Evolutionary conservation across 495 filamentous ascomycete genomes (phyloP).

Genomic region (Penicillium pancosmium): DNA sequence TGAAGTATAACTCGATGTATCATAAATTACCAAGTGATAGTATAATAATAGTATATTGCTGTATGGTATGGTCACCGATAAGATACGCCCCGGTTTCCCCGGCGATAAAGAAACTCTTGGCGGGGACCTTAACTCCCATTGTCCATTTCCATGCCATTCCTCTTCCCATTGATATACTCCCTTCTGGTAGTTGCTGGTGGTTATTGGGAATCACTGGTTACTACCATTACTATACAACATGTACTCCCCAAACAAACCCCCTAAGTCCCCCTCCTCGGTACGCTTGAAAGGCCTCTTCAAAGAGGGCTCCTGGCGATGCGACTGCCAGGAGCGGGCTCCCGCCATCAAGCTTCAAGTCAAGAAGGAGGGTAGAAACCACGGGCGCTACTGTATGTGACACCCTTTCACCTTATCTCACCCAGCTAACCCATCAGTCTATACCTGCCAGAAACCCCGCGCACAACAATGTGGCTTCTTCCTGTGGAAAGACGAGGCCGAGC

Average conservation of each 20-base stretch:
- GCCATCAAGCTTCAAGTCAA: constrained; percentile 63
- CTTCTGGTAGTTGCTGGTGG: background rate
- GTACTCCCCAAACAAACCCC: background rate
- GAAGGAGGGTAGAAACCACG: constrained; percentile 67
- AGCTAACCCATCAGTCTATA: constrained; percentile 53
- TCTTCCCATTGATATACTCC: background rate
- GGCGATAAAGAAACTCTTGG: constrained; percentile 18
- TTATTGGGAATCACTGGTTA: background rate
- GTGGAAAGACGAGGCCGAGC: constrained; percentile 64
- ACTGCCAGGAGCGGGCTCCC: constrained; percentile 64
- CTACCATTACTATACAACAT: background rate
- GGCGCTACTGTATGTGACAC: constrained; percentile 52
- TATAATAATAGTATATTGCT: background rate
- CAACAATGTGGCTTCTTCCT: constrained; percentile 71
- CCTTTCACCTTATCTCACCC: background rate
- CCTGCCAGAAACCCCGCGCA: constrained; percentile 57
- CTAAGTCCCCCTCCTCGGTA: background rate
- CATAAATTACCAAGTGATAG: background rate
- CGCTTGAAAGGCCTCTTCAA: constrained; percentile 34
- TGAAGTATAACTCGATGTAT: background rate
- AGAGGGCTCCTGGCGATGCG: constrained; percentile 63
- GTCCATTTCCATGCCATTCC: too few relatives aligned
- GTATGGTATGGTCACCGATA: constrained; percentile 6
- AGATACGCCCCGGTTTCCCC: constrained; percentile 23
- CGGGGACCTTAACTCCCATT: too few relatives aligned